A percentile compares a stretch with the other conserved stretches of the same genome.
These are phyloP conservation scores for Infundibulicybe gibba DNA, from an alignment of 768 basidiomycete genomes.

Conservation along the genomic window DNA sequence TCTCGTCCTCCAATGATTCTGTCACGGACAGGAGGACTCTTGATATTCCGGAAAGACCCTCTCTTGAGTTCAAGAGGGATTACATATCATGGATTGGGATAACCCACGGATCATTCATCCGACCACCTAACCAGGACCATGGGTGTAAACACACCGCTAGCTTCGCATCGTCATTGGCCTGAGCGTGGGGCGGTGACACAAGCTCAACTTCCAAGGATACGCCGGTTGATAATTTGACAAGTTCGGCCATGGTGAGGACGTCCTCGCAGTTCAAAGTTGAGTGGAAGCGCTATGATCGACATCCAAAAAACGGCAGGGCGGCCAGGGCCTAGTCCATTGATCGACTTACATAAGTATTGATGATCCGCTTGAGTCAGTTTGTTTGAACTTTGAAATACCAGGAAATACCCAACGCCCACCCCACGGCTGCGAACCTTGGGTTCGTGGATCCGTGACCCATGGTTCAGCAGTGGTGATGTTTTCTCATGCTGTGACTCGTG, in stretches of 20 bases:
- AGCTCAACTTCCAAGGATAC: slow-evolving; percentile 37
- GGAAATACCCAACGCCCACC: too few relatives aligned
- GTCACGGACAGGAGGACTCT: slow-evolving; percentile 45
- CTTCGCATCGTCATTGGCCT: slow-evolving; percentile 24
- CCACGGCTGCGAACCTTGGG: too few relatives aligned
- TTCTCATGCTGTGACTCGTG: too few relatives aligned
- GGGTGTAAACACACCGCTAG: slow-evolving; percentile 77
- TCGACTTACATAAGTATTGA: too few relatives aligned
- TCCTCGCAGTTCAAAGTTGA: too few relatives aligned
- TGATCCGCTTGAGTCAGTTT: too few relatives aligned
- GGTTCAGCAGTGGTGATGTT: too few relatives aligned
- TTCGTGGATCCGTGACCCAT: too few relatives aligned
- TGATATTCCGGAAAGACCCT: not conserved
- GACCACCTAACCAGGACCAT: slow-evolving; percentile 83
- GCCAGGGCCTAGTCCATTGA: too few relatives aligned
- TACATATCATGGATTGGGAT: slow-evolving; percentile 1
- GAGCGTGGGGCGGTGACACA: slow-evolving; percentile 17
- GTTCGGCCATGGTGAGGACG: slow-evolving; percentile 2
- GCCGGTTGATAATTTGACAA: slow-evolving; percentile 14
- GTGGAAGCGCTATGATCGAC: too few relatives aligned
- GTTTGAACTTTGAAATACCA: too few relatives aligned
- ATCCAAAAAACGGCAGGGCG: too few relatives aligned
- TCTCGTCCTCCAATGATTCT: slow-evolving; percentile 35
- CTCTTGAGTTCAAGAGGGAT: not conserved
- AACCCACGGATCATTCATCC: slow-evolving; percentile 73